Percentiles rank a stretch among this genome's conserved stretches.
phyloP scores from a whole-genome alignment of 306 rosid genomes.

The Dryas alaskensis region DNA sequence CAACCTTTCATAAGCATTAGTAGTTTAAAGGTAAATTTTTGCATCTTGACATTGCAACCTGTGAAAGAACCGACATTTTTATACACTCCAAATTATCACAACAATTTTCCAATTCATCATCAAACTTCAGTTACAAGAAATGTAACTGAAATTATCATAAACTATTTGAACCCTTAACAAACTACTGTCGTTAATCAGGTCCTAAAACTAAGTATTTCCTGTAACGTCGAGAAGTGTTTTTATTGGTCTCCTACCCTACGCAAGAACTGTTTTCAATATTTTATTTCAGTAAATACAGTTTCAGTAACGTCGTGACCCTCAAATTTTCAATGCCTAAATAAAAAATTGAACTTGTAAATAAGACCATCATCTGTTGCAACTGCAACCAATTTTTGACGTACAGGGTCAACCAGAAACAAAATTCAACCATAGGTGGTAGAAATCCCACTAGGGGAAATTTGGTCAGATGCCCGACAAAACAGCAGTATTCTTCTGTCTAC shows the following conservation, averaged over 20 bases:
- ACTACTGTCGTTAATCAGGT: background rate
- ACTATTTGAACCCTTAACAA: too few relatives aligned
- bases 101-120: too few relatives aligned
- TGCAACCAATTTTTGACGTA: background rate
- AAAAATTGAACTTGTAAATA: background rate
- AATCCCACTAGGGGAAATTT: background rate
- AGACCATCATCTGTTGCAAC: background rate
- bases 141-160: too few relatives aligned
- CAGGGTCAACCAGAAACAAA: background rate
- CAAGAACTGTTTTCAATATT: background rate
- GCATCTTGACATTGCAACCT: too few relatives aligned
- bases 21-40: too few relatives aligned
- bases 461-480: background rate
- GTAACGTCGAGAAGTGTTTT: background rate
- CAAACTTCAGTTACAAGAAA: too few relatives aligned
- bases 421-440: background rate
- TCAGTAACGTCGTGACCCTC: background rate
- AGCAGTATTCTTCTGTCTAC: background rate
- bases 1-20: too few relatives aligned
- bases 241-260: background rate
- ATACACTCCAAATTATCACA: too few relatives aligned
- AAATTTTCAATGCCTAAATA: background rate
- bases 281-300: background rate
- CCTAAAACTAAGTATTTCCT: background rate
- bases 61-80: too few relatives aligned